phyloP scores from a whole-genome alignment of 2,329 filamentous ascomycete genomes.

The Tolypocladium inflatum region DNA sequence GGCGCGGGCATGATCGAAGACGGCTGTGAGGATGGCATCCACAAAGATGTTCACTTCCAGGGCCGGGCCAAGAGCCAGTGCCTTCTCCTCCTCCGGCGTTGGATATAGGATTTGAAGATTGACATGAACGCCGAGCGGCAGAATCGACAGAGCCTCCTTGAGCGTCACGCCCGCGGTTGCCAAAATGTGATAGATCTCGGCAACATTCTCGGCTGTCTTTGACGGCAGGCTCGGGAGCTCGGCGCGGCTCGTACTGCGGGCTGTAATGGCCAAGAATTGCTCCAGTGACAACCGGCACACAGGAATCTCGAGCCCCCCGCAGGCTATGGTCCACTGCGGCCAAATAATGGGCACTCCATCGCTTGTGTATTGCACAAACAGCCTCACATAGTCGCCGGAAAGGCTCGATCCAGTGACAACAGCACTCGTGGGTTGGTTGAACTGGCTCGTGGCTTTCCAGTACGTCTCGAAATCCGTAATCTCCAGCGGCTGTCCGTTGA shows the following conservation, averaged over 20 bases:
- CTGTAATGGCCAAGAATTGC: constrained; percentile 54
- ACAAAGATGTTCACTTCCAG: constrained; percentile 80
- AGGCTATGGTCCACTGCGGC: constrained; percentile 71
- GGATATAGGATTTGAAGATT: constrained; percentile 92
- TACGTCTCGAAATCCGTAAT: constrained; percentile 98
- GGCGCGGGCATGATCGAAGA: constrained; percentile 81
- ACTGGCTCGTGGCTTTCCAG: constrained; percentile 95
- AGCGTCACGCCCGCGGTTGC: constrained; percentile 72
- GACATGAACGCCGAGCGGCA: constrained; percentile 74
- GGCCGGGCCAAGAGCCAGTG: constrained; percentile 60
- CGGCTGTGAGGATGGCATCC: constrained; percentile 71
- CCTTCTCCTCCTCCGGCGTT: constrained; percentile 60
- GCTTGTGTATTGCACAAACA: constrained; percentile 86
- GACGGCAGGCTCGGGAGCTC: constrained; percentile 32
- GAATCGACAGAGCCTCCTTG: constrained; percentile 61
- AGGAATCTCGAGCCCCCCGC: constrained; percentile 70
- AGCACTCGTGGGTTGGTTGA: constrained; percentile 70
- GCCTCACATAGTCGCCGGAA: constrained; percentile 85
- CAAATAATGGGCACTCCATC: constrained; percentile 83
- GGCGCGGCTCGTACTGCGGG: constrained; percentile 28
- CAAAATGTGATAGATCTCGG: constrained; percentile 61
- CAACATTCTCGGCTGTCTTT: constrained; percentile 44
- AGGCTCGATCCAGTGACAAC: constrained; percentile 92
- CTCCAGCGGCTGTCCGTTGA: constrained; percentile 82
- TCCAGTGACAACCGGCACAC: constrained; percentile 68